Conservation (phyloP, 495 filamentous ascomycete genomes). For the Lepidopterella palustris region DNA sequence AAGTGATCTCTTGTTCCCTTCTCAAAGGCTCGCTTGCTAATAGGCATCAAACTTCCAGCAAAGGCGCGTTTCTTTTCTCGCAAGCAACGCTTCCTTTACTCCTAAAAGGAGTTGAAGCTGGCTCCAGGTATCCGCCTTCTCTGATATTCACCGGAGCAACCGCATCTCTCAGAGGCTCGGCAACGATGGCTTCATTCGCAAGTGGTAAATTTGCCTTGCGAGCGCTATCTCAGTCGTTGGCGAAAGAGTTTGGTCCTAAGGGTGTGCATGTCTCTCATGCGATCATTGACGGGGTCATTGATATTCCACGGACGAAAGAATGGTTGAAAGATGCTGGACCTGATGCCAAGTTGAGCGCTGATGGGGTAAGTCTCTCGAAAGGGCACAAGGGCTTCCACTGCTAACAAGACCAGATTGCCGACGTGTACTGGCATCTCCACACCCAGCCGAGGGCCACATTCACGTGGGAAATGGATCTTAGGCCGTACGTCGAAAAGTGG, state of each 20-base stretch:
- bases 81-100: conserved; percentile 67
- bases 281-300: conserved; percentile 84
- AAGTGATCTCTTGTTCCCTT: conserved; percentile 28
- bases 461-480: conserved; percentile 78
- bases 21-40: not conserved
- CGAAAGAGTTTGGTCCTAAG: conserved; percentile 80
- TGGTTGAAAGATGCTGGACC: conserved; percentile 49
- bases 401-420: conserved; percentile 61
- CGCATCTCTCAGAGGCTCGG: conserved; percentile 67
- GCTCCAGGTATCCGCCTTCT: conserved; percentile 58
- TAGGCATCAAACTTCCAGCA: conserved; percentile 9
- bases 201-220: conserved; percentile 75
- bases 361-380: conserved; percentile 56
- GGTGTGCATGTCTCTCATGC: conserved; percentile 84
- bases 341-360: conserved; percentile 72
- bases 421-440: conserved; percentile 83
- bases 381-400: not conserved
- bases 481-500: conserved; percentile 76
- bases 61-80: conserved; percentile 72
- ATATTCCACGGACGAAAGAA: conserved; percentile 64
- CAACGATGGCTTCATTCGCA: conserved; percentile 65
- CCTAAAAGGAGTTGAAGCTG: conserved; percentile 48
- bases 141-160: conserved; percentile 89
- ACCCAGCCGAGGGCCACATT: conserved; percentile 75
- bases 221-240: conserved; percentile 70